phyloP scores from a whole-genome alignment of 495 filamentous ascomycete species.

The Parathielavia hyrcaniae region DNA sequence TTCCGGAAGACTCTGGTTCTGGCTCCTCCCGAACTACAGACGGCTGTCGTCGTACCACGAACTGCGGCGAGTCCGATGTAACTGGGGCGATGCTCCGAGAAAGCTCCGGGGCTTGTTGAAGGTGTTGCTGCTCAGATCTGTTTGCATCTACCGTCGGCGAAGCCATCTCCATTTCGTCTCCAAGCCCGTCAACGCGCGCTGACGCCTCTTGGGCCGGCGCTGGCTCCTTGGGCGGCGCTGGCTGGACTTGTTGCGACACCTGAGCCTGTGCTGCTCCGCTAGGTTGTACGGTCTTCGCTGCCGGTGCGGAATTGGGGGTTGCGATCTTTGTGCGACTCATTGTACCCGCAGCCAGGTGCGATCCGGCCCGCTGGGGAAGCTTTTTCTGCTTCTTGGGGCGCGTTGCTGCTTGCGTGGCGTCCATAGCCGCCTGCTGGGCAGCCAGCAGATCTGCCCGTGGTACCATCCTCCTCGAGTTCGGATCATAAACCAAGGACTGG shows the following conservation, averaged over 20 bases:
- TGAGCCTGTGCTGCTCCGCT: conserved; percentile 9
- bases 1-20: conserved; percentile 40
- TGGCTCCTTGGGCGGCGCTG: neutral
- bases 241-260: neutral
- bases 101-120: neutral
- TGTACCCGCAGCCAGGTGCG: conserved; percentile 36
- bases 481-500: conserved; percentile 48
- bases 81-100: neutral
- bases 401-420: conserved; percentile 45
- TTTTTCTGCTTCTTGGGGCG: conserved; percentile 53
- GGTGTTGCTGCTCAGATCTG: conserved; percentile 15
- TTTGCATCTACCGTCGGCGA: conserved; percentile 22
- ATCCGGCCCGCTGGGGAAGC: conserved; percentile 28
- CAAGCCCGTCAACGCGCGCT: conserved; percentile 16
- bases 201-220: neutral
- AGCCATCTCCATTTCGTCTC: conserved; percentile 17
- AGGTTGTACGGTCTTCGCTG: conserved; percentile 31
- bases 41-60: conserved; percentile 47
- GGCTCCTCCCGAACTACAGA: conserved; percentile 58
- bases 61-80: conserved; percentile 7
- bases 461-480: conserved; percentile 52
- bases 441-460: conserved; percentile 33
- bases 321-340: conserved; percentile 25
- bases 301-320: conserved; percentile 31
- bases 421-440: conserved; percentile 38